These are phyloP conservation scores for Colletotrichum noveboracense DNA, from an alignment of 2,329 filamentous ascomycete genomes.

Conservation along the genomic window DNA sequence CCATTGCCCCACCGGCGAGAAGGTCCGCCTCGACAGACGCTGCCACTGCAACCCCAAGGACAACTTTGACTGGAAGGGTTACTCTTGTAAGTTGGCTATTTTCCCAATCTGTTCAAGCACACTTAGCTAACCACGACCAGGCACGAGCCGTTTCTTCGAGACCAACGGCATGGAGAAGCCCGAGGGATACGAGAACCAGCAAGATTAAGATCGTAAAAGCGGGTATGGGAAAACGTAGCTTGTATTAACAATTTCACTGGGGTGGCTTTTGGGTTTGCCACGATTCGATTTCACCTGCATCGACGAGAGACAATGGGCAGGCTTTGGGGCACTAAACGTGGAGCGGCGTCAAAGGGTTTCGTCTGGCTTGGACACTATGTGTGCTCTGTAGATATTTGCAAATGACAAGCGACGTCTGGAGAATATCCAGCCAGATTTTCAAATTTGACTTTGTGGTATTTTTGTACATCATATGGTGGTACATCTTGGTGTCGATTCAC, in stretches of 20 bases:
- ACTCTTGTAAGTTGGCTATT: constrained; percentile 79
- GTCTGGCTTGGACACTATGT: constrained; percentile 12
- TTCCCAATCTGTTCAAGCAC: no score
- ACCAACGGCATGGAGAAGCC: constrained; percentile 83
- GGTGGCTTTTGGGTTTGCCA: constrained; percentile 16
- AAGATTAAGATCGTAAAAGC: constrained; percentile 42
- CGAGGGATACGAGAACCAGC: constrained; percentile 79
- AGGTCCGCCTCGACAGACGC: constrained; percentile 81
- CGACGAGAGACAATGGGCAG: constrained; percentile 9
- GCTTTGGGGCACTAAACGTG: constrained; percentile 11
- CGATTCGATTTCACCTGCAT: constrained; percentile 8
- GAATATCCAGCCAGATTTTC: not conserved
- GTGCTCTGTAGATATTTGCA: constrained; percentile 18
- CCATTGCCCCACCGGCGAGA: constrained; percentile 92
- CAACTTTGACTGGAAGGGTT: constrained; percentile 99
- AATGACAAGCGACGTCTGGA: constrained; percentile 1
- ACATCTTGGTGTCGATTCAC: not conserved
- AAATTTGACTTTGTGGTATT: not conserved
- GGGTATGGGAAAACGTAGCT: not conserved
- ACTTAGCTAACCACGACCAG: constrained; percentile 43
- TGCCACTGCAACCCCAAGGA: constrained; percentile 95
- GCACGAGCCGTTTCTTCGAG: constrained; percentile 86
- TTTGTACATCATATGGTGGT: constrained; percentile 8
- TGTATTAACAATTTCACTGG: constrained; percentile 16
- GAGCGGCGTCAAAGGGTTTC: constrained; percentile 23